Conservation (phyloP, 345 rosid species). For the Acer saccharum region DNA sequence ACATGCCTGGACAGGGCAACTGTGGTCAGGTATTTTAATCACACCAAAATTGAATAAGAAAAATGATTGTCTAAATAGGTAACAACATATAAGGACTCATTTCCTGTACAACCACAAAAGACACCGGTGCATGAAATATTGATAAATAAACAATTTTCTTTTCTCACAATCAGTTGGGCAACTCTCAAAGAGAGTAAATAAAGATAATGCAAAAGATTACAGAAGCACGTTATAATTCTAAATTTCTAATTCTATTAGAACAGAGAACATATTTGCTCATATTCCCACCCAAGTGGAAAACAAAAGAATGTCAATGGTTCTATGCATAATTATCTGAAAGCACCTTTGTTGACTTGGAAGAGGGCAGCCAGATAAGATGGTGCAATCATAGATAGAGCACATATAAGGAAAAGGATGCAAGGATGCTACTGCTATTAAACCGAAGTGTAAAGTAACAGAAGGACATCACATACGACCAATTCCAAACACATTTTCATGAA, state of each 20-base stretch:
- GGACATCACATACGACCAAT: neutral
- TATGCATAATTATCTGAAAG: neutral
- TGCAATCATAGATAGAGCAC: conserved; percentile 1
- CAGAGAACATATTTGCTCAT: neutral
- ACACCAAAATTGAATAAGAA: neutral
- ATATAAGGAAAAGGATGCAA: neutral
- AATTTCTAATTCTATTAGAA: no score
- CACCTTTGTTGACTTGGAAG: neutral
- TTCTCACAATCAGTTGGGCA: no score
- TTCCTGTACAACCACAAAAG: no score
- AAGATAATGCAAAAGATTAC: no score
- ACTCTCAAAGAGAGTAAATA: no score
- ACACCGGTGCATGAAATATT: no score
- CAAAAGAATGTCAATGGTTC: neutral
- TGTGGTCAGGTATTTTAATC: neutral
- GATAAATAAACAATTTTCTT: no score
- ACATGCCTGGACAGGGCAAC: neutral
- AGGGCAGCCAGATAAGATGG: neutral
- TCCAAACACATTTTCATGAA: neutral
- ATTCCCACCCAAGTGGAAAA: neutral
- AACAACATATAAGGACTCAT: no score
- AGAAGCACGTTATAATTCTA: no score
- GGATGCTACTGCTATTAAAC: neutral
- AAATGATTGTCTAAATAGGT: no score
- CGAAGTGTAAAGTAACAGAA: neutral